phyloP scores from a whole-genome alignment of 139 green algal genomes.

The Chlamydomonas schloesseri region DNA sequence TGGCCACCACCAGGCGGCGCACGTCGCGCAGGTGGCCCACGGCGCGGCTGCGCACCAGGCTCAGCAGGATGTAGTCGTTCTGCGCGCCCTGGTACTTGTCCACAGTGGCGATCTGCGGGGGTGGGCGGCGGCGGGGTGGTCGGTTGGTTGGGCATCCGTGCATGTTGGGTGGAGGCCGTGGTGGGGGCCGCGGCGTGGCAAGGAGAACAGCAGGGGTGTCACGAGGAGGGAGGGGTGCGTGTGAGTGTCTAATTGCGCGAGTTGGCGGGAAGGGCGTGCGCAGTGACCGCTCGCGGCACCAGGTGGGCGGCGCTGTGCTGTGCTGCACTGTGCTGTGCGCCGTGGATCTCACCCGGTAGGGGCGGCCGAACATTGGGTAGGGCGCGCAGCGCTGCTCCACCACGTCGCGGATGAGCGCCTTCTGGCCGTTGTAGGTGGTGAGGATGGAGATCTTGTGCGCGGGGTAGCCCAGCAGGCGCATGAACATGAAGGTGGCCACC shows the following conservation, averaged over 20 bases:
- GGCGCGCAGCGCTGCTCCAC: slow-evolving; percentile 87
- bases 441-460: slow-evolving; percentile 93
- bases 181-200: too few relatives aligned
- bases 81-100: slow-evolving; percentile 99
- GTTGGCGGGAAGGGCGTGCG: too few relatives aligned
- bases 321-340: too few relatives aligned
- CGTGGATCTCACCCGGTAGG: slow-evolving; percentile 89
- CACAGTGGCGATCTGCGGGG: slow-evolving; percentile 85
- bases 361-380: slow-evolving; percentile 89
- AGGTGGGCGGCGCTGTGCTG: too few relatives aligned
- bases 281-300: too few relatives aligned
- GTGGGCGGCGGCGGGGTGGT: background rate
- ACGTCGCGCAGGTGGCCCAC: slow-evolving; percentile 98
- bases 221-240: background rate
- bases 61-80: slow-evolving; percentile 97
- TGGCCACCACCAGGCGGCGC: slow-evolving; percentile 94
- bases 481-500: slow-evolving; percentile 87
- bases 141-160: too few relatives aligned
- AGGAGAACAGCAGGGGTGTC: too few relatives aligned
- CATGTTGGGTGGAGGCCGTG: too few relatives aligned
- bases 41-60: slow-evolving; percentile 88
- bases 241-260: too few relatives aligned
- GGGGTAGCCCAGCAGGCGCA: slow-evolving; percentile 96
- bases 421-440: slow-evolving; percentile 99
- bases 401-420: slow-evolving; percentile 94